Conservation (phyloP, 768 basidiomycete genomes). For the Tubosaeta sp. region DNA sequence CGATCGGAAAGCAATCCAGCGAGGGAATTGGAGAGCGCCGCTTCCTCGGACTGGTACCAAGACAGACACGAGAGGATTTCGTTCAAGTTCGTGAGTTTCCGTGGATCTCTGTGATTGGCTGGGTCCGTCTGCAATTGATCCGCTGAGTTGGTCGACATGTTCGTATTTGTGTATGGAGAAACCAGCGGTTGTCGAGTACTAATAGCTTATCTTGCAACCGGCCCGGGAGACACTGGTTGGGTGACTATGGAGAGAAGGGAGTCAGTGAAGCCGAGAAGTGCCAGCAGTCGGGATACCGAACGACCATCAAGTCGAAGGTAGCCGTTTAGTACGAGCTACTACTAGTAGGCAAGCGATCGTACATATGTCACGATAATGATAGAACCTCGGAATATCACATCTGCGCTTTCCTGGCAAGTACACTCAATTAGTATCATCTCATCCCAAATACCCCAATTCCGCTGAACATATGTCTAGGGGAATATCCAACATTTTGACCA, state of each 20-base stretch:
- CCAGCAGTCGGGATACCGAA: no score
- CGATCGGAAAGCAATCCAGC: slow-evolving; percentile 64
- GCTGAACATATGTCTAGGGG: slow-evolving; percentile 26
- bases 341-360: no score
- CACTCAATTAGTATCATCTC: no score
- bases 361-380: no score
- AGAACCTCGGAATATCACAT: no score
- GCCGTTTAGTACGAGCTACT: no score
- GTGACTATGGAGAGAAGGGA: no score
- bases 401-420: not conserved
- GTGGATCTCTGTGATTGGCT: slow-evolving; percentile 21
- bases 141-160: slow-evolving; percentile 4
- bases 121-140: slow-evolving; percentile 6
- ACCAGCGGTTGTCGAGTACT: not conserved
- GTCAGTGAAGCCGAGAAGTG: no score
- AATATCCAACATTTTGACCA: slow-evolving; percentile 51
- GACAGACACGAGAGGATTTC: slow-evolving; percentile 76
- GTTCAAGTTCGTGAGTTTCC: slow-evolving; percentile 52
- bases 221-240: no score
- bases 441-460: not conserved
- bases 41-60: slow-evolving; percentile 70
- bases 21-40: slow-evolving; percentile 69
- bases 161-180: slow-evolving; percentile 8
- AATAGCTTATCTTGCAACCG: no score
- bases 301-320: no score